Base-by-base conservation (phyloP, 305 asterid species). In the Fraxinus angustifolia region DNA sequence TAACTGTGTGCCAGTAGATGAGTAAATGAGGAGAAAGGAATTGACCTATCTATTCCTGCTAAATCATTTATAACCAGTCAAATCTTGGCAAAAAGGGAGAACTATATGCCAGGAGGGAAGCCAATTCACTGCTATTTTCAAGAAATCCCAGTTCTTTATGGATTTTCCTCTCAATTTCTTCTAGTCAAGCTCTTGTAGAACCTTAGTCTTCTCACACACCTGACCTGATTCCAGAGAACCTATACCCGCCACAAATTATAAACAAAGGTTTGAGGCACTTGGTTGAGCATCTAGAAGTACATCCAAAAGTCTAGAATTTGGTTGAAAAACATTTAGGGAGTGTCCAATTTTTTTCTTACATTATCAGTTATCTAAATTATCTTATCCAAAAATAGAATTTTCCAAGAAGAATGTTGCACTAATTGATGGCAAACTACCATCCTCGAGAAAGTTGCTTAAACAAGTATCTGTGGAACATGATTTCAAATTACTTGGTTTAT, bases 1-100 rank as follows among this genome's bases (percentile, higher is more conserved):
- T 8, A 21, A 23, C 71, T 62, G 33, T 23, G 73, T 65, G 73
- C 35, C 73, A 11, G 16, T 65, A 8, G 34, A 65, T 65, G 34
- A 23, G 35, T 65, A 12, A 65, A 28, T 65, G 36, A 65, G 73
- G 31, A 65, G n/a, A 65, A 65, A 65, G 36, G 73, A 65, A 65
- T 65, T 65, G 35, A 65, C 73, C n/a, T 65, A 65, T 65, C 73
- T 65, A 65, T 65, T 65, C 73, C 73, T 23, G 36, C 36, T 65
- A 65, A 26, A 65, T 65, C 35, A 65, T 23, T 65, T 11, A 28
- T 26, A 60, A 65, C 17, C 73, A 65, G 33, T 65, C 73, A 11
- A 28, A 65, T 23, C 36, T 65, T 23, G 36, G 73, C 17, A 65
- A 65, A 62, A 12, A 26, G 73, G 73, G 31, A 65, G 73, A 65